Evolutionary conservation across 352 stramenopile genomes (phyloP), one percentile per base, ranked within the genome.

Genomic region (Phytophthora macrochlamydospora): DNA sequence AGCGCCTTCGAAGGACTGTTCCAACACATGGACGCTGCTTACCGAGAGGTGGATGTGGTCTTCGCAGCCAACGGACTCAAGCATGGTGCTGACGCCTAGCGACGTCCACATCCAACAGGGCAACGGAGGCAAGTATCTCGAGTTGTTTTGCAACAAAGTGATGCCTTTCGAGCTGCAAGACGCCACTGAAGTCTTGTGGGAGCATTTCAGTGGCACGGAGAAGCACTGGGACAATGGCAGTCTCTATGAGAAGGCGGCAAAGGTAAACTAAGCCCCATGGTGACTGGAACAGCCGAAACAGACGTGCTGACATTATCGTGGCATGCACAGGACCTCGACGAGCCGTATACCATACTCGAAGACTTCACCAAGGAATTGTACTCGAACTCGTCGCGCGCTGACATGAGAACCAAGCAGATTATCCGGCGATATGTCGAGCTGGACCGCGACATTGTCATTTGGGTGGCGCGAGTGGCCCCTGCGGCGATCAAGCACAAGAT

Each of bases 131-230:
- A 75, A 66, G 4, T 72, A 66, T 13, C 56, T 78, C 12, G 69
- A 78, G 42, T 30, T 83, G 49, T 71, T 79, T n/a, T 71, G 58
- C 14, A 80, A 66, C 50, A 80, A 77, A n/a, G 55, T 78, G 11
- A 42, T 83, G 37, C 75, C 75, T n/a, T 83, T 83, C 51, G 75
- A 71, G 18, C 49, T 80, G 28, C 61, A 68, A 12, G 61, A 74
- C 30, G 66, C 69, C 3, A 69, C 55, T 0, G 48, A 72, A 6
- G 71, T 59, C 2, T 65, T 72, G 3, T 83, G 75, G 75, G 42
- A 75, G 45, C 66, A 83, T 18, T 78, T 79, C 38, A 63, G 61
- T 18, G 71, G 71, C 0, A 67, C 74, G 0, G 60, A 75, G 2
- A 66, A 77, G 30, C 75, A 78, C 29, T 42, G 56, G 45, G 64